Base-by-base conservation (phyloP, 2,329 filamentous ascomycete genomes). In the Talaromyces sp. region DNA sequence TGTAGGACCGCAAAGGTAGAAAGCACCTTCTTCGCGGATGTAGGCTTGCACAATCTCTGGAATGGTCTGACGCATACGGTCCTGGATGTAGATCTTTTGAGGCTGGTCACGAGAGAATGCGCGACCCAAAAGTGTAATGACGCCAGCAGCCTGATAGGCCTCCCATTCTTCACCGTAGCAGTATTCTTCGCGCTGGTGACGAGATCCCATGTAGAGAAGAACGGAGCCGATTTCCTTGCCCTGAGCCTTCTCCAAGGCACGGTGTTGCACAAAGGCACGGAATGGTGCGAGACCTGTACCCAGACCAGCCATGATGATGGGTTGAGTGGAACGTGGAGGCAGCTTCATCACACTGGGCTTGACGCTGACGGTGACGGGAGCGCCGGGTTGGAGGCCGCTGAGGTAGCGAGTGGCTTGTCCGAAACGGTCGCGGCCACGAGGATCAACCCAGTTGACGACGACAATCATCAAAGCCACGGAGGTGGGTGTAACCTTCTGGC, bases 291-390 rank as follows among this genome's bases (percentile, higher is more conserved):
- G 89, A 75, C 95, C 95, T 0, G 95, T 99, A 68, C 95, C 95
- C n/a, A 98, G 90, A 78, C 95, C 95, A 10, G 95, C 95, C 94
- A 99, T 97, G 84, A 99, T 97, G 75, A 99, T 88, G 47, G 95
- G 95, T 57, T 94, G 92, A 43, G 92, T 95, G 71, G 93, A 89
- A 76, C 88, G 90, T 67, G 86, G 81, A 5, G 95, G 95, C n/a
- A 99, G 86, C 82, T 98, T 99, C 95, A 99, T 99, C 70, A 98
- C 95, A 27, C 93, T 97, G 0, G 95, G 92, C 83, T 99, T 99
- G 77, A 99, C 93, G 39, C 91, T 96, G 65, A 92, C 95, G 2
- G 93, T 97, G 68, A 99, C 88, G 39, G 89, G 83, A 43, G 91
- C 82, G 60, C 95, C 95, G 13, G 91, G 82, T 13, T 85, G 84